Conservation (phyloP, 2,329 filamentous ascomycete genomes). For the Colletotrichum higginsianum region DNA sequence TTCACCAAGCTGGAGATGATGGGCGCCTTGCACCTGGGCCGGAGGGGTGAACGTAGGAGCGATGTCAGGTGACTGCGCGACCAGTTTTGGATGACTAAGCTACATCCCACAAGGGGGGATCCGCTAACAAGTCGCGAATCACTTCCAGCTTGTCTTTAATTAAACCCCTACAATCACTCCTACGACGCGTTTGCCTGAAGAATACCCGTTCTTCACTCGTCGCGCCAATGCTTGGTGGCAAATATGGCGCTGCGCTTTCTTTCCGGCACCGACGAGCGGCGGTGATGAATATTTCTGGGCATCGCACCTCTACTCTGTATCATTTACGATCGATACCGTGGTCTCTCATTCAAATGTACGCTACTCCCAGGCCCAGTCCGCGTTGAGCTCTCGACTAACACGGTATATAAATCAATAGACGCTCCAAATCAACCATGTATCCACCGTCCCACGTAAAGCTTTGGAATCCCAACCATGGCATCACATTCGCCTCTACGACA, state of each 20-base stretch:
- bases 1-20: constrained; percentile 32
- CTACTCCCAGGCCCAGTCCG: not conserved
- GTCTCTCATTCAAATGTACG: constrained; percentile 14
- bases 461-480: constrained; percentile 53
- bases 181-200: constrained; percentile 52
- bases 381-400: not conserved
- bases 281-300: constrained; percentile 40
- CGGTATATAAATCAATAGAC: not conserved
- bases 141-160: constrained; percentile 1
- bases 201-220: constrained; percentile 27
- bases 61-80: constrained; percentile 53
- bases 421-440: constrained; percentile 46
- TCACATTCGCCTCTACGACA: constrained; percentile 47
- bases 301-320: not conserved
- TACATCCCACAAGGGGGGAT: constrained; percentile 9
- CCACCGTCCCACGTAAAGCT: constrained; percentile 48
- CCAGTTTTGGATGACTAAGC: constrained; percentile 53
- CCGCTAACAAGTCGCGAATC: constrained; percentile 18
- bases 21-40: constrained; percentile 10
- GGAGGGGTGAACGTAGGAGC: constrained; percentile 34
- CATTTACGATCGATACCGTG: not conserved
- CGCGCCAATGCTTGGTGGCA: constrained; percentile 51
- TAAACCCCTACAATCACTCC: constrained; percentile 27
- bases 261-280: constrained; percentile 45
- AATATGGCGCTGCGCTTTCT: constrained; percentile 52